Conservation (phyloP, 1,139 yeast species). For the Zygoascus meyerae region DNA sequence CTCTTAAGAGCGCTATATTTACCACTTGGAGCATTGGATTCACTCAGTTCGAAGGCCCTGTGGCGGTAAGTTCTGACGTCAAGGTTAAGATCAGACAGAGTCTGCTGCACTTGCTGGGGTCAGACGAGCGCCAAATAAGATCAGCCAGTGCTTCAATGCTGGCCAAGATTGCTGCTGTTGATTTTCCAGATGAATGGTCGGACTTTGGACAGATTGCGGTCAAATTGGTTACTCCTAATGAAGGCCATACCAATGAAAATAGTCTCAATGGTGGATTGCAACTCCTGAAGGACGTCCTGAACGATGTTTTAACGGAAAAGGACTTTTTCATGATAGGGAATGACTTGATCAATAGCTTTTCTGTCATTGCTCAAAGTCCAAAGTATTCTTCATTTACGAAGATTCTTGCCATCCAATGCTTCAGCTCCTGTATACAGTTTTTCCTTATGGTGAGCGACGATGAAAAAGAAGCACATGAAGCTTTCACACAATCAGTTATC, state of each 20-base stretch:
- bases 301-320: constrained; percentile 78
- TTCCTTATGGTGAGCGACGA: constrained; percentile 29
- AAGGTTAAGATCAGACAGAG: constrained; percentile 47
- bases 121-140: constrained; percentile 55
- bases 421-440: constrained; percentile 31
- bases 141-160: constrained; percentile 67
- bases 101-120: constrained; percentile 49
- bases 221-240: constrained; percentile 23
- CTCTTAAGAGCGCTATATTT: constrained; percentile 64
- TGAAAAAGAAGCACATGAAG: constrained; percentile 3
- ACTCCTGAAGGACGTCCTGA: constrained; percentile 72
- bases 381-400: constrained; percentile 16
- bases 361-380: constrained; percentile 19
- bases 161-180: constrained; percentile 81
- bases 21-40: constrained; percentile 83
- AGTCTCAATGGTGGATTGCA: constrained; percentile 59
- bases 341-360: constrained; percentile 22
- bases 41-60: constrained; percentile 66
- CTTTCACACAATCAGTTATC: constrained; percentile 3
- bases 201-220: constrained; percentile 41
- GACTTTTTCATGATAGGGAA: constrained; percentile 73
- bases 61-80: constrained; percentile 46
- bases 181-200: constrained; percentile 97
- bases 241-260: constrained; percentile 34
- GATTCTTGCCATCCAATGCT: constrained; percentile 29